A percentile compares a stretch with the other conserved stretches of the same genome.
Conservation (phyloP, 169 alveolate species). For the Plasmodium malariae region DNA sequence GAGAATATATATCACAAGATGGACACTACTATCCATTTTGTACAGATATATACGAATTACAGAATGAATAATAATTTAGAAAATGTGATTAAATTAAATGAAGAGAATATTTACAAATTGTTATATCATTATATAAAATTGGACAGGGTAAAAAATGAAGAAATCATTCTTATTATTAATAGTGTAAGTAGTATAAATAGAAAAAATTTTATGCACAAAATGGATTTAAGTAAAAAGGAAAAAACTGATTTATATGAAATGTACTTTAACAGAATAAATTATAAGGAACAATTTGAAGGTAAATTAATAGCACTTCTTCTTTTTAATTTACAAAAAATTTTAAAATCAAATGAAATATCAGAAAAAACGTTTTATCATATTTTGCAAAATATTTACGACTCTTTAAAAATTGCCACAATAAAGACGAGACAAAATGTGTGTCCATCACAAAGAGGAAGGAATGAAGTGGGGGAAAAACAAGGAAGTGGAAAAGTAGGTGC, state of each 20-base stretch:
- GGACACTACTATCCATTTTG: too few relatives aligned
- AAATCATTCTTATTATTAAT: constrained; percentile 30
- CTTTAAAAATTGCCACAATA: neutral
- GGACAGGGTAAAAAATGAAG: constrained; percentile 20
- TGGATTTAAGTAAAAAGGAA: constrained; percentile 26
- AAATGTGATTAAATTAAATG: constrained; percentile 9
- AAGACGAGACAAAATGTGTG: constrained; percentile 2
- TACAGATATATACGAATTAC: too few relatives aligned
- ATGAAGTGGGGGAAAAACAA: neutral
- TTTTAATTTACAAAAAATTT: constrained; percentile 32
- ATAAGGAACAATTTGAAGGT: neutral
- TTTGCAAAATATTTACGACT: neutral
- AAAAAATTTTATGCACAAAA: constrained; percentile 13
- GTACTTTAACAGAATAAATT: constrained; percentile 14
- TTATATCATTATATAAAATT: constrained; percentile 16
- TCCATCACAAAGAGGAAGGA: too few relatives aligned
- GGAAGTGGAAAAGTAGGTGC: neutral
- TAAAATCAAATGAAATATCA: constrained; percentile 12
- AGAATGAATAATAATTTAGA: neutral
- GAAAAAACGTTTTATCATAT: neutral
- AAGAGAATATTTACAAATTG: constrained; percentile 27
- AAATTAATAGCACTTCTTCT: constrained; percentile 28
- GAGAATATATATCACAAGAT: too few relatives aligned
- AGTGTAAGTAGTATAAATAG: constrained; percentile 1
- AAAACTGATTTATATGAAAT: constrained; percentile 19